Evolutionary conservation across 306 rosid genomes (phyloP), one percentile per base, ranked within the genome.

Genomic region (Spatholobus suberectus): DNA sequence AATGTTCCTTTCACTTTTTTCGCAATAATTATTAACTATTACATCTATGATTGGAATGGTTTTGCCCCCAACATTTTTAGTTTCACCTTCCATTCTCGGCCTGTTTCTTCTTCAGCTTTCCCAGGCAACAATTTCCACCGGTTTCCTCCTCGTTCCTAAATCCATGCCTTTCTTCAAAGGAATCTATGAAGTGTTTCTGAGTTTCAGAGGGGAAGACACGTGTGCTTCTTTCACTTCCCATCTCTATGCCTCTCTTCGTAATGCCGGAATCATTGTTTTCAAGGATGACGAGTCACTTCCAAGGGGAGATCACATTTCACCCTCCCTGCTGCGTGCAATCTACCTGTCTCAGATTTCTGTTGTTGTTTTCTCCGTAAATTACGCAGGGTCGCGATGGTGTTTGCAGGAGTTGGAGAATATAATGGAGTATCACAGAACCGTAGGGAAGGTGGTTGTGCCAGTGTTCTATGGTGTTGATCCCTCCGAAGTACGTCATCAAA

Each of bases 291-390:
- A 13, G n/a, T 46, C 32, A 5, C 55, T 35, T 35, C 13, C 2
- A 0, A 37, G 44, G 14, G 83, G 83, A 54, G 5, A 37, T 3
- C 0, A 37, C 0, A 20, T 79, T 21, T 51, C 68, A 38, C 1
- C 1, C 6, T 67, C 55, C 9, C 4, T 77, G 12, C 17, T 29
- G 8, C 1, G 2, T 4, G 49, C 59, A 5, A 77, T 77, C 3
- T 5, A 20, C 41, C 13, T 52, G 8, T 77, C 73, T 15, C 34
- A 8, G 44, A 63, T 77, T 12, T 32, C 81, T 0, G 2, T 77
- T 18, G n/a, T 77, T 10, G 34, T 77, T 21, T 77, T 77, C 34
- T 77, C 82, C 1, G 29, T 1, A 49, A 13, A 65, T 14, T 77
- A 46, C 0, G 82, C 74, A 3, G 1, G 0, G 34, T 77, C 82